Base-by-base conservation (phyloP, 148 eudicot genomes). In the Simmondsia chinensis region DNA sequence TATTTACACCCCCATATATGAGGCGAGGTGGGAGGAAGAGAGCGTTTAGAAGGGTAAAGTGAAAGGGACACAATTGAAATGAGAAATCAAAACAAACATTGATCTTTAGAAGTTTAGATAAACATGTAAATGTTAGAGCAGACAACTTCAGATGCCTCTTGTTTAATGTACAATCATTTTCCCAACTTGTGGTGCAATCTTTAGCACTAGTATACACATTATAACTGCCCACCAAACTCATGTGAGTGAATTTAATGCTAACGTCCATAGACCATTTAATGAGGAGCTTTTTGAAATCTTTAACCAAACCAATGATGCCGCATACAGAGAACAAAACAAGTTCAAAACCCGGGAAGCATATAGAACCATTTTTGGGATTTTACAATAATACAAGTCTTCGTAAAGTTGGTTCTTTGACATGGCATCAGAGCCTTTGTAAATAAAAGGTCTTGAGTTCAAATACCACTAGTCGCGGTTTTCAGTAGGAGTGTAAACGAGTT, bases 201-300 rank as follows among this genome's bases (percentile, higher is more conserved):
- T n/a, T n/a, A n/a, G n/a, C n/a, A n/a, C n/a, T n/a, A n/a, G n/a
- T n/a, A n/a, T n/a, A n/a, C n/a, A n/a, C n/a, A n/a, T 59, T 42
- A 48, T 62, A 51, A 34, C 65, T 52, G 67, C 60, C 73, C 57
- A 74, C 69, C 76, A 66, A 57, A 66, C 51, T 72, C 96, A 77
- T 77, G 94, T 87, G 96, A 83, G 33, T 52, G 53, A 41, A 77
- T 65, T 83, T 53, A 87, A 77, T 83, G 96, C 89, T 54, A 53
- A 69, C 69, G 39, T 63, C 48, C 49, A 24, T 23, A 21, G 8
- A 33, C 33, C 40, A 37, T 53, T 39, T 45, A 57, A 39, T 52
- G 39, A 25, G 14, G 19, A 21, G 21, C 26, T 52, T 65, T 55
- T 20, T 28, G 39, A 48, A 47, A 40, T 51, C 36, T 48, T 57